Conservation (phyloP, 345 rosid species). For the Moringa oleifera region DNA sequence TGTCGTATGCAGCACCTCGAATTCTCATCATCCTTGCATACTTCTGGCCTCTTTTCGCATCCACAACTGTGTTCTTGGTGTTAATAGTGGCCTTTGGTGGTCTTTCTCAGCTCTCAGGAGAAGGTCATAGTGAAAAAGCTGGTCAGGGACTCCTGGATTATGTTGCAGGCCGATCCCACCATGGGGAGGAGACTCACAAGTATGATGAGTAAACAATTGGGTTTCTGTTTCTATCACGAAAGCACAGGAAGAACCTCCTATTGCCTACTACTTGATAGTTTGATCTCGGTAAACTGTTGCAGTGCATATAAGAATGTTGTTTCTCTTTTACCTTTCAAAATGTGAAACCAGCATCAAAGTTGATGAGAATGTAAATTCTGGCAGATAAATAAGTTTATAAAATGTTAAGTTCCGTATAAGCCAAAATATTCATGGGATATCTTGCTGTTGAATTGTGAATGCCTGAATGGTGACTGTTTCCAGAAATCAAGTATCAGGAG, state of each 20-base stretch:
- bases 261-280: background rate
- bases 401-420: no score
- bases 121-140: constrained; percentile 33
- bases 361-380: no score
- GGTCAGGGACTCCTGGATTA: constrained; percentile 65
- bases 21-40: constrained; percentile 46
- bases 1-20: constrained; percentile 57
- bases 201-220: constrained; percentile 1
- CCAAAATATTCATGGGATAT: no score
- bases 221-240: no score
- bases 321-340: constrained; percentile 1
- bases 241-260: background rate
- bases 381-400: no score
- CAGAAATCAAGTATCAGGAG: no score
- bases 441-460: no score
- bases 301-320: no score
- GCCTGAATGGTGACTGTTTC: no score
- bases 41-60: constrained; percentile 90
- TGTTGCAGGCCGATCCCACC: constrained; percentile 44
- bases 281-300: no score
- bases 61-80: constrained; percentile 61
- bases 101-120: constrained; percentile 36
- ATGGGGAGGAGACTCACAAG: constrained; percentile 17
- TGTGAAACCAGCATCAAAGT: background rate
- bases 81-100: constrained; percentile 58